Conservation (phyloP, 2,329 filamentous ascomycete genomes). For the Ophiocordyceps camponoti-saundersi region DNA sequence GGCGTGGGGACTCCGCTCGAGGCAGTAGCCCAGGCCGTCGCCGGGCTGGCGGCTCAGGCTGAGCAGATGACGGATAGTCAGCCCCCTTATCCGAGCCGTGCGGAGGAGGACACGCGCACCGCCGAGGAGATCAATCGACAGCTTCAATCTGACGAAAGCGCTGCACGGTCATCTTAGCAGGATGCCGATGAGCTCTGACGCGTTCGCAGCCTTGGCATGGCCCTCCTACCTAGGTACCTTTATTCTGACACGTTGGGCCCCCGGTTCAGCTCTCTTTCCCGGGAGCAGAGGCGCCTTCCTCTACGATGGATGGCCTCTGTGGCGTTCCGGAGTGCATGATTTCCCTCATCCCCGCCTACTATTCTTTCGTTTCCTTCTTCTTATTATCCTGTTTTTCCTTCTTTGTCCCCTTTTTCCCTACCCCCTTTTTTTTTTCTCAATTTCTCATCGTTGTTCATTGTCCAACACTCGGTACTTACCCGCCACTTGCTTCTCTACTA, state of each 20-base stretch:
- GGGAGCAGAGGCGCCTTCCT: not conserved
- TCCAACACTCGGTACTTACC: not conserved
- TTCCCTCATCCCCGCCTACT: not conserved
- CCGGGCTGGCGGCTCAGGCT: slow-evolving; percentile 23
- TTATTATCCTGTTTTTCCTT: not conserved
- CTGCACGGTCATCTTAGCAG: slow-evolving; percentile 7
- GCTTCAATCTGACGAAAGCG: slow-evolving; percentile 22
- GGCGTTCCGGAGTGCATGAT: not conserved
- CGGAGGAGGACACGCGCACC: slow-evolving; percentile 25
- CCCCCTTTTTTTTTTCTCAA: not conserved
- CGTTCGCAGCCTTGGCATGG: too few species aligned
- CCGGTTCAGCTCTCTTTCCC: not conserved
- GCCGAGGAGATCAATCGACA: slow-evolving; percentile 39
- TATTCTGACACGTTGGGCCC: not conserved
- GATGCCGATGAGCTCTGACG: not conserved
- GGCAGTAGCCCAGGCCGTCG: slow-evolving; percentile 32
- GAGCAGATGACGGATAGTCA: slow-evolving; percentile 20
- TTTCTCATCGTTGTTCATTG: not conserved
- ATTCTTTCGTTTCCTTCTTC: not conserved
- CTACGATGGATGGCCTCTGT: not conserved
- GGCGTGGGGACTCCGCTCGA: slow-evolving; percentile 24
- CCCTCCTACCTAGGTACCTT: too few species aligned
- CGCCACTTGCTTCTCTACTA: not conserved
- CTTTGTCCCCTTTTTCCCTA: not conserved
- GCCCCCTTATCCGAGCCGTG: slow-evolving; percentile 14